phyloP scores from a whole-genome alignment of 208 protist species.

The Novymonas esmeraldas region DNA sequence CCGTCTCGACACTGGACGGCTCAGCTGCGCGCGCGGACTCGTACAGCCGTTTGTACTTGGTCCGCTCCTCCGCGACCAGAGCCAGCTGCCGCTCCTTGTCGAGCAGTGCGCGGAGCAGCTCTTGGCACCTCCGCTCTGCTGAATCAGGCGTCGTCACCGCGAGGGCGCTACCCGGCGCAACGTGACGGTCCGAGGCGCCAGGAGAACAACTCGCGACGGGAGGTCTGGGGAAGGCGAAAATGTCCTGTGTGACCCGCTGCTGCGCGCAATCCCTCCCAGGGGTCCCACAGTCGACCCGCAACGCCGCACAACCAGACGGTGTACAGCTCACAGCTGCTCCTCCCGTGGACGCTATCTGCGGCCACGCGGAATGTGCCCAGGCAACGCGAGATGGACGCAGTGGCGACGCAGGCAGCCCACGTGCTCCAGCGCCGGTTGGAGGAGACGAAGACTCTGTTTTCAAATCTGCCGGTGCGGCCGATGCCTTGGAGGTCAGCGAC shows the following conservation, averaged over 20 bases:
- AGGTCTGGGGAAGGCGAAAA: constrained; percentile 5
- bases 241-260: background rate
- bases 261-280: background rate
- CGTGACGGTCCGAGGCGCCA: too few species aligned
- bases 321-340: background rate
- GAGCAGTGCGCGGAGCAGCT: constrained; percentile 69
- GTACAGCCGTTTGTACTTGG: constrained; percentile 24
- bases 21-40: constrained; percentile 11
- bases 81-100: constrained; percentile 77
- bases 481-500: too few species aligned
- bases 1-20: too few species aligned
- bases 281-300: background rate
- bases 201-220: too few species aligned
- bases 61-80: constrained; percentile 45
- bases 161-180: background rate
- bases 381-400: too few species aligned
- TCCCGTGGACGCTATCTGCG: too few species aligned
- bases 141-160: background rate
- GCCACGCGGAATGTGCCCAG: too few species aligned
- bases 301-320: background rate
- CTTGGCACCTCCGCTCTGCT: constrained; percentile 37
- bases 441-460: background rate
- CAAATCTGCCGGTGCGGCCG: background rate
- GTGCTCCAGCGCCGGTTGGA: background rate
- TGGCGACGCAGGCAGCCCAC: background rate